phyloP scores from a whole-genome alignment of 257 asterid species.

The Solanum verrucosum region DNA sequence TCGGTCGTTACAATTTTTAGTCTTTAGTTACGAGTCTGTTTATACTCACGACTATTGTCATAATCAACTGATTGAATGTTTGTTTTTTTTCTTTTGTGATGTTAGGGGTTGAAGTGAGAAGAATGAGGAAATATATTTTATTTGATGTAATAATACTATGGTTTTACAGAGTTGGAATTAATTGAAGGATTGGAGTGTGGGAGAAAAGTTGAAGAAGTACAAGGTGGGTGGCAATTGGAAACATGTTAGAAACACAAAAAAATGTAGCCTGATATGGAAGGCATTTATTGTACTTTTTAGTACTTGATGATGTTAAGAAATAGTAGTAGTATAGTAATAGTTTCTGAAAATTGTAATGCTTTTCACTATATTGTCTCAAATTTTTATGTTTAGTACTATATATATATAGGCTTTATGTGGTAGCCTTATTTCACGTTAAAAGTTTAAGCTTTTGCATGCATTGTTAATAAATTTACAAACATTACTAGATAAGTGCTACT shows the following conservation, averaged over 20 bases:
- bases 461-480: not conserved
- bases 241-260: not conserved
- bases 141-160: not conserved
- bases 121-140: not conserved
- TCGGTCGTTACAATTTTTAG: not conserved
- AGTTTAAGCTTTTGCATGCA: not conserved
- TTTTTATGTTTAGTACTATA: not conserved
- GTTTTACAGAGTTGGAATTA: not conserved
- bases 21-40: not conserved
- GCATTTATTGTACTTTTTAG: not conserved
- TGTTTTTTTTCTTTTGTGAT: not conserved
- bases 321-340: not conserved
- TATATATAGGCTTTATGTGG: not conserved
- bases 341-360: not conserved
- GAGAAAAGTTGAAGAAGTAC: not conserved
- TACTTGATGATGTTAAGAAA: not conserved
- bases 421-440: not conserved
- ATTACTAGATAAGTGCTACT: not conserved
- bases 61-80: not conserved
- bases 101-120: not conserved
- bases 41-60: not conserved
- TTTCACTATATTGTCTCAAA: not conserved
- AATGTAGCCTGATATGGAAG: not conserved
- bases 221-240: not conserved
- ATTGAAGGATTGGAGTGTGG: not conserved